A percentile compares a stretch with the other conserved stretches of the same genome.
Conservation (phyloP, 768 basidiomycete genomes). For the Pulveroboletus frians region DNA sequence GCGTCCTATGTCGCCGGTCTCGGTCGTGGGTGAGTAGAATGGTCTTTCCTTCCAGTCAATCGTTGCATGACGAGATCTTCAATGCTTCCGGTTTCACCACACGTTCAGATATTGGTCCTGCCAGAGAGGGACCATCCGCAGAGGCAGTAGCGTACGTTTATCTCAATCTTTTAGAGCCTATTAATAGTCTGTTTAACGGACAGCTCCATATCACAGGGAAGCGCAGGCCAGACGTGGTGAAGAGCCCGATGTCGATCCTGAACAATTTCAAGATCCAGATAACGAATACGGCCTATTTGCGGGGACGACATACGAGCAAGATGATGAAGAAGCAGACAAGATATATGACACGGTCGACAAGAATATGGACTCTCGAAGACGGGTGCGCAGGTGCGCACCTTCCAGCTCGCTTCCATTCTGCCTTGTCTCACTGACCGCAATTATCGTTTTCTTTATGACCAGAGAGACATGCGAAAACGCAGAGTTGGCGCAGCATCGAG, state of each 20-base stretch:
- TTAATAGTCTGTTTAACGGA: not conserved
- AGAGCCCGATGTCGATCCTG: constrained; percentile 82
- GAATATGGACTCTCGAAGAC: constrained; percentile 83
- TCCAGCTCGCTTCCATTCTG: constrained; percentile 36
- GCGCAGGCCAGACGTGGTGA: constrained; percentile 84
- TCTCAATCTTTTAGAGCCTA: not conserved
- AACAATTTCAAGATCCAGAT: constrained; percentile 94
- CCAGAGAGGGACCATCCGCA: constrained; percentile 89
- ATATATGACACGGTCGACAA: constrained; percentile 92
- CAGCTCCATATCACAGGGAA: constrained; percentile 48
- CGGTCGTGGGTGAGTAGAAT: constrained; percentile 74
- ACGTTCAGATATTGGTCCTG: constrained; percentile 97
- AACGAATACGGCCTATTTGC: constrained; percentile 96
- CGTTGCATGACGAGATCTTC: constrained; percentile 5
- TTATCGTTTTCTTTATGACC: not conserved
- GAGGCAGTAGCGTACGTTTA: constrained; percentile 77
- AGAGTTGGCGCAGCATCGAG: constrained; percentile 71
- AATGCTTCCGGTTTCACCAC: constrained; percentile 98
- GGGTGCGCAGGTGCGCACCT: constrained; percentile 65
- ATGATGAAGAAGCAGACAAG: constrained; percentile 95
- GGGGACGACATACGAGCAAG: constrained; percentile 92
- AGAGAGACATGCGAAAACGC: constrained; percentile 80
- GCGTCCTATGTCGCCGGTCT: constrained; percentile 98
- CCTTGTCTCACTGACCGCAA: not conserved
- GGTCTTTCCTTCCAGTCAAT: not conserved